A percentile compares a stretch with the other conserved stretches of the same genome.
Evolutionary conservation across 805 yeast genomes (phyloP).

Genomic region (Metschnikowia noctiluminum): DNA sequence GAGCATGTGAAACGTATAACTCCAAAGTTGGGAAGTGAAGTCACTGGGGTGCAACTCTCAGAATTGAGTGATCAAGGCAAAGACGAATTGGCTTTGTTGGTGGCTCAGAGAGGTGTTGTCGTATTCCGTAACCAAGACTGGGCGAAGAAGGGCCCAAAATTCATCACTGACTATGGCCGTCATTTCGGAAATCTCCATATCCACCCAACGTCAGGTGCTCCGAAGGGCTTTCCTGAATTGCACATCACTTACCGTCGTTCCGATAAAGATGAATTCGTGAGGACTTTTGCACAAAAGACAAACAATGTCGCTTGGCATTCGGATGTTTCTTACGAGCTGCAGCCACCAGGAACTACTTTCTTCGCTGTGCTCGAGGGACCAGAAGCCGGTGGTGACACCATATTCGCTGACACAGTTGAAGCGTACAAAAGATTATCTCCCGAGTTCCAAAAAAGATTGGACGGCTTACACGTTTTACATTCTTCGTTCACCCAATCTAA

Average conservation of each 20-base stretch:
- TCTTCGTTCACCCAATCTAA: constrained; percentile 32
- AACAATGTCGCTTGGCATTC: constrained; percentile 37
- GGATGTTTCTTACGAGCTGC: constrained; percentile 35
- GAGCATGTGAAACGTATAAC: constrained; percentile 21
- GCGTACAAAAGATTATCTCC: constrained; percentile 37
- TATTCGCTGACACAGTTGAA: constrained; percentile 36
- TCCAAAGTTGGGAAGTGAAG: constrained; percentile 33
- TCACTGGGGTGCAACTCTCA: constrained; percentile 30
- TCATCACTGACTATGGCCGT: constrained; percentile 30
- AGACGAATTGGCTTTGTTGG: constrained; percentile 31
- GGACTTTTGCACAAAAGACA: constrained; percentile 26
- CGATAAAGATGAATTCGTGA: constrained; percentile 26
- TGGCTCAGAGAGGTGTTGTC: constrained; percentile 35
- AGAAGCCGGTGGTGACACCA: constrained; percentile 38
- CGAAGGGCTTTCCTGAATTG: constrained; percentile 29
- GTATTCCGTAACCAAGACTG: constrained; percentile 34
- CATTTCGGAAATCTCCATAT: constrained; percentile 41
- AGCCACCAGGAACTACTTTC: constrained; percentile 34
- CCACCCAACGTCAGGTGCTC: constrained; percentile 45
- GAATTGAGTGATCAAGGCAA: constrained; percentile 24
- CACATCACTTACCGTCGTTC: constrained; percentile 35
- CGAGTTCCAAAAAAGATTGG: constrained; percentile 29
- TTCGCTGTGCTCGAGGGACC: constrained; percentile 36
- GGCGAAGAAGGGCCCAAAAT: constrained; percentile 23
- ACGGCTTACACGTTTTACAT: constrained; percentile 34